These are phyloP conservation scores for Ascochyta lentis DNA, from an alignment of 2,329 filamentous ascomycete genomes.

Conservation along the genomic window DNA sequence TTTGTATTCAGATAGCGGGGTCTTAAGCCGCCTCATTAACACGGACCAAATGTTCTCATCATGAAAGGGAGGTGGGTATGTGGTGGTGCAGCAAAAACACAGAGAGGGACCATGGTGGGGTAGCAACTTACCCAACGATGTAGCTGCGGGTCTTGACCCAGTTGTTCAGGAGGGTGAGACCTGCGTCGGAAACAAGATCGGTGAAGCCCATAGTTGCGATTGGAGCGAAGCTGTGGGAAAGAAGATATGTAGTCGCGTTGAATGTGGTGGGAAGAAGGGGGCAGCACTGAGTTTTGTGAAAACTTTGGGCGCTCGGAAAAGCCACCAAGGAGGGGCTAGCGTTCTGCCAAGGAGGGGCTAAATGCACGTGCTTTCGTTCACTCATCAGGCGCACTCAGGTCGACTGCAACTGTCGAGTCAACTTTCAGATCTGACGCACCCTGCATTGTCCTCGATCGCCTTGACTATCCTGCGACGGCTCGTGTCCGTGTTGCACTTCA, in stretches of 20 bases:
- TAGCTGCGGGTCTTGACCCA: slow-evolving; percentile 80
- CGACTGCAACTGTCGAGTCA: neutral
- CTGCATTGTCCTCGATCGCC: neutral
- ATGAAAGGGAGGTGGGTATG: slow-evolving; percentile 54
- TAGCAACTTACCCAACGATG: slow-evolving; percentile 76
- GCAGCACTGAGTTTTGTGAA: slow-evolving; percentile 27
- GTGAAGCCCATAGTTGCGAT: slow-evolving; percentile 69
- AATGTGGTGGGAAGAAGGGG: slow-evolving; percentile 24
- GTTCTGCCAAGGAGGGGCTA: slow-evolving; percentile 18
- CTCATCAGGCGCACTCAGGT: neutral
- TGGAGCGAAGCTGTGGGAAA: slow-evolving; percentile 19
- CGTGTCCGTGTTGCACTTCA: neutral
- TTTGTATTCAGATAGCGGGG: slow-evolving; percentile 80
- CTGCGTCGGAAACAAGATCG: slow-evolving; percentile 71
- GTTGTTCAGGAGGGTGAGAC: slow-evolving; percentile 72
- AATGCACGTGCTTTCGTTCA: slow-evolving; percentile 15
- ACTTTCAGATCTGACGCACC: neutral
- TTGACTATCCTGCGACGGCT: neutral
- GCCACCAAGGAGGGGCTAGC: slow-evolving; percentile 15
- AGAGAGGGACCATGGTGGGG: slow-evolving; percentile 32
- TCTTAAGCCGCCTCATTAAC: slow-evolving; percentile 96
- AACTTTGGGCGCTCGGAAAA: slow-evolving; percentile 21
- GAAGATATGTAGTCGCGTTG: slow-evolving; percentile 20
- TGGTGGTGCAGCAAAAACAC: slow-evolving; percentile 30
- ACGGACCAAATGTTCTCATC: slow-evolving; percentile 95